Evolutionary conservation across 768 basidiomycete species (phyloP), one percentile per base, ranked within the genome.

Genomic region (Boletus pseudo-olivaceus): DNA sequence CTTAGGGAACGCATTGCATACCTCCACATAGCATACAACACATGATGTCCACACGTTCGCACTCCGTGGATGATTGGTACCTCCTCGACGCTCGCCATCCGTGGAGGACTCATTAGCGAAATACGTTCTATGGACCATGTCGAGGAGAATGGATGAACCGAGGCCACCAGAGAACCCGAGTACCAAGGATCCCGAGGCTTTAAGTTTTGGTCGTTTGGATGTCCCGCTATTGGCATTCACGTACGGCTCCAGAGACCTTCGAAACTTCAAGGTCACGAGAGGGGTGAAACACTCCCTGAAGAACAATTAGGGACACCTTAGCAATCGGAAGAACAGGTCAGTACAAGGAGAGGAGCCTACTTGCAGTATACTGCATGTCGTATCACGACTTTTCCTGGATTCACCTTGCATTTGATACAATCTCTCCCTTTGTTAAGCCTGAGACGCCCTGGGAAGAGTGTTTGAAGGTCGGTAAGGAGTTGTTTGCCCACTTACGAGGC

Each of bases 361-460:
- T 83, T 89, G 88, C 90, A 93, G 64, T 92, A 93, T 19, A 89
- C 86, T 14, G 87, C 83, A 66, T 92, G 88, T 39, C 88, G 78
- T 51, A 91, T 82, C 45, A 90, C 83, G 29, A 91, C 73, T 49
- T 83, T 87, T 23, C 88, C 90, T 7, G 51, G 58, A 26, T 77
- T 78, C 30, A 69, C 72, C 66, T 89, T 91, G 70, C 90, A 93
- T 62, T 84, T 87, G n/a, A 89, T 77, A 60, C 90, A 93, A 12
- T 69, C 65, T 55, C 75, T 85, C 3, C 82, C 78, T 68, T 81
- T 84, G 65, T 87, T 87, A 61, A 82, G 88, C 62, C 82, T 89
- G 49, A 74, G 71, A 26, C 84, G 82, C 32, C 80, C 89, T 91
- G 43, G 4, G 11, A 57, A 34, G 45, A 38, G 27, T 34, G 42